Conservation (phyloP, 352 stramenopile species). For the Peronospora tabacina region DNA sequence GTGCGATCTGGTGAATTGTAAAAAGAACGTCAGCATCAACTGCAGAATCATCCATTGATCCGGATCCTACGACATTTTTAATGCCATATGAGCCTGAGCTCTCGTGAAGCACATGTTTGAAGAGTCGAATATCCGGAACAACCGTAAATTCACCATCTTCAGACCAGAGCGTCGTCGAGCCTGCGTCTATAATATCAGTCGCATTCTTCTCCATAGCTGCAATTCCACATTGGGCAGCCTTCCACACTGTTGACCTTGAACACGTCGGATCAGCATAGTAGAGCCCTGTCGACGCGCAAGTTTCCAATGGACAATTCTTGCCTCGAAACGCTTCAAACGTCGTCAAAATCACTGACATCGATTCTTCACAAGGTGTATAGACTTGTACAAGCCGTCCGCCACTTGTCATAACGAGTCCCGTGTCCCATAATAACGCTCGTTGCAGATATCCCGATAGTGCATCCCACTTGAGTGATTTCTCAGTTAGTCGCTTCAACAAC, state of each 20-base stretch:
- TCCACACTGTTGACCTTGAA: constrained; percentile 16
- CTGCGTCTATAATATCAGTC: constrained; percentile 9
- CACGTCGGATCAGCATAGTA: constrained; percentile 33
- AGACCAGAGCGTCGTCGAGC: constrained; percentile 33
- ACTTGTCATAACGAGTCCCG: constrained; percentile 34
- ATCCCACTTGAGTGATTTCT: constrained; percentile 25
- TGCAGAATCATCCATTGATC: constrained; percentile 2
- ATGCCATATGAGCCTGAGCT: constrained; percentile 1
- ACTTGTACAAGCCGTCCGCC: constrained; percentile 36
- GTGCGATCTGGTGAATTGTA: constrained; percentile 42
- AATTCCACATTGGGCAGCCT: constrained; percentile 29
- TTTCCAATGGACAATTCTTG: constrained; percentile 19
- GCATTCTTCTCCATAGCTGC: constrained; percentile 22
- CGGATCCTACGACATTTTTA: constrained; percentile 7
- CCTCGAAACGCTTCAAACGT: constrained; percentile 30
- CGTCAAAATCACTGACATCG: constrained; percentile 40
- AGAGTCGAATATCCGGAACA: constrained; percentile 33
- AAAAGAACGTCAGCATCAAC: constrained; percentile 23
- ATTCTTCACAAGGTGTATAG: constrained; percentile 37
- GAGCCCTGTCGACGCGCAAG: constrained; percentile 27
- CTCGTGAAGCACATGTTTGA: constrained; percentile 16
- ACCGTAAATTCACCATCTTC: constrained; percentile 27
- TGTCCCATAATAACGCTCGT: constrained; percentile 50
- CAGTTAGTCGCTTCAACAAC: constrained; percentile 20
- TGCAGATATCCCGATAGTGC: constrained; percentile 37